A percentile compares a stretch with the other conserved stretches of the same genome.
phyloP scores from a whole-genome alignment of 805 yeast genomes.

The Wickerhamiella spandovensis region DNA sequence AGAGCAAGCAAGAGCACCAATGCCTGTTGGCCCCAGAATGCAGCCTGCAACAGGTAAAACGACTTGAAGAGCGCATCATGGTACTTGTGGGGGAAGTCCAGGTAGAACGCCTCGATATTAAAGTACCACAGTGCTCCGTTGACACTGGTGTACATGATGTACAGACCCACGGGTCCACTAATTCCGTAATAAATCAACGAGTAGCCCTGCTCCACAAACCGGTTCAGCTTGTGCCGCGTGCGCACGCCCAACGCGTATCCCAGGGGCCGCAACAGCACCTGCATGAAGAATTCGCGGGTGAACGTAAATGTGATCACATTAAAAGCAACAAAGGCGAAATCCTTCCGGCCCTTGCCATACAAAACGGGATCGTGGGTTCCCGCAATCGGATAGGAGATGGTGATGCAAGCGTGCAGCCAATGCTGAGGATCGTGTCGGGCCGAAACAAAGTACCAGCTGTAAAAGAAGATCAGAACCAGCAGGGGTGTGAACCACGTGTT shows the following conservation, averaged over 20 bases:
- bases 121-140: constrained; percentile 72
- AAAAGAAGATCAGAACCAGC: constrained; percentile 6
- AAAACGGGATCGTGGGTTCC: constrained; percentile 31
- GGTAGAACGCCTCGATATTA: constrained; percentile 70
- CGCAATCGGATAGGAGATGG: constrained; percentile 25
- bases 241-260: constrained; percentile 42
- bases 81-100: constrained; percentile 67
- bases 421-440: constrained; percentile 10
- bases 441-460: constrained; percentile 7
- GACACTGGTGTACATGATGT: constrained; percentile 55
- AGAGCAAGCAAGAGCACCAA: constrained; percentile 67
- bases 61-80: constrained; percentile 59
- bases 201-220: constrained; percentile 92
- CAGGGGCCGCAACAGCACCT: constrained; percentile 58
- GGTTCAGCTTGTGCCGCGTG: constrained; percentile 42
- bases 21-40: constrained; percentile 96
- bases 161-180: constrained; percentile 77
- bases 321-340: constrained; percentile 63
- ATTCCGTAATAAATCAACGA: constrained; percentile 67
- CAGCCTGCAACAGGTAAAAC: constrained; percentile 83
- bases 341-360: constrained; percentile 82
- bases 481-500: constrained; percentile 18
- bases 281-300: constrained; percentile 83
- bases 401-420: constrained; percentile 15
- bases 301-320: constrained; percentile 84